Evolutionary conservation across 1,284 basidiomycete genomes (phyloP).

Genomic region (Trichosporon ovoides): DNA sequence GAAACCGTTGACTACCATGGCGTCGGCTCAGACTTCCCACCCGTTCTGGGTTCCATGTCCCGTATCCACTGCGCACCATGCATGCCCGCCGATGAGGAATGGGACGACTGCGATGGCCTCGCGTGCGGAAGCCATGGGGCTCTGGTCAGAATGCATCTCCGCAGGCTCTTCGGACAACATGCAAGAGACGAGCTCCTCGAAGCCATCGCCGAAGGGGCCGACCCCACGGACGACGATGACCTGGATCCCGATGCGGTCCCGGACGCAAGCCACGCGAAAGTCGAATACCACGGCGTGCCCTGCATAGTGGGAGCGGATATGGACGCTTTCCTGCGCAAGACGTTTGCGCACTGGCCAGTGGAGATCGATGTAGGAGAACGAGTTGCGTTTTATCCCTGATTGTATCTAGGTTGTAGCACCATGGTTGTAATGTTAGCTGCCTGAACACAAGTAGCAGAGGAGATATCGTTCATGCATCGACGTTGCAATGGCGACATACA

Average conservation of each 20-base stretch:
- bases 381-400: constrained; percentile 9
- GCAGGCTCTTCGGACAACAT: constrained; percentile 7
- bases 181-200: constrained; percentile 17
- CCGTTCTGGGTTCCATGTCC: constrained; percentile 11
- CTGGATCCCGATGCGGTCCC: constrained; percentile 17
- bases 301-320: constrained; percentile 12
- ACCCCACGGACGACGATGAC: constrained; percentile 21
- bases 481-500: too few species aligned
- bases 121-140: constrained; percentile 9
- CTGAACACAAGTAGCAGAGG: too few species aligned
- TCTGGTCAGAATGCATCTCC: constrained; percentile 18
- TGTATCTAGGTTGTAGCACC: too few species aligned
- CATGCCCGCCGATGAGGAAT: background rate
- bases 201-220: constrained; percentile 17
- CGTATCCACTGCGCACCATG: constrained; percentile 15
- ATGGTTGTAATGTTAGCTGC: background rate
- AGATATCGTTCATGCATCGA: too few species aligned
- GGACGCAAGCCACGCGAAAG: background rate
- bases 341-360: constrained; percentile 14
- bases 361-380: constrained; percentile 13
- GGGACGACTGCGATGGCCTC: background rate
- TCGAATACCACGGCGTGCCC: constrained; percentile 17
- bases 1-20: constrained; percentile 12
- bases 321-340: constrained; percentile 12
- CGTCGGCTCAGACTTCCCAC: constrained; percentile 14